Evolutionary conservation across 805 yeast species (phyloP), one percentile per base, ranked within the genome.

Genomic region (Debaryomyces prosopidis): DNA sequence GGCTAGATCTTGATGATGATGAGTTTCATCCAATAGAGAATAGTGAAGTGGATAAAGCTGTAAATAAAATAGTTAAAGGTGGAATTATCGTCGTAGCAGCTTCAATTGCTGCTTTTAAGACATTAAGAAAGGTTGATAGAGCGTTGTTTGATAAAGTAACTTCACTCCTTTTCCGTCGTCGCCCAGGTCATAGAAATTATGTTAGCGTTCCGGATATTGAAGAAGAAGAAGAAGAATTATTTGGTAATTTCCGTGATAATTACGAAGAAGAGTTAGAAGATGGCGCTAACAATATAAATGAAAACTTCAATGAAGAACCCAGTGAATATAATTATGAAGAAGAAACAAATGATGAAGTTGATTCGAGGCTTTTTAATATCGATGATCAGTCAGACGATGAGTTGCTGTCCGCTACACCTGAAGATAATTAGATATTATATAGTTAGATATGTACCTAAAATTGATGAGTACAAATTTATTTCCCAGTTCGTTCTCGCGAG

Each of bases 1-100:
- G 95, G 51, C 74, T 91, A 38, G 96, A 89, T 40, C 89, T 83
- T 30, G 89, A 84, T 26, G 74, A 68, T 19, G 86, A 80, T 41
- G 77, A 66, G 48, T 73, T 77, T 51, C 65, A 69, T n/a, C 76
- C 76, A 3, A 77, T 85, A 39, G 91, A 85, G 58, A 81, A 87
- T 49, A 85, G 84, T 52, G 53, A 61, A 5, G 73, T 81, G 6
- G 90, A 85, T 53, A 71, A 68, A 30, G 73, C 78, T 8, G 85
- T 84, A 15, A 87, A 85, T 52, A 56, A 60, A 18, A 71, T 84
- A 17, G 85, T 85, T 3, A 74, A 66, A 50, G 76, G 79, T n/a
- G 87, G 87, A 0, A 74, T 85, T 15, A 58, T 70, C 27, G 64
- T 62, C 3, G 71, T 65, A 27, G 80, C 83, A 4, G 74, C 72